Base-by-base conservation (phyloP, 768 basidiomycete species). In the Leucosporidium creatinivorum region DNA sequence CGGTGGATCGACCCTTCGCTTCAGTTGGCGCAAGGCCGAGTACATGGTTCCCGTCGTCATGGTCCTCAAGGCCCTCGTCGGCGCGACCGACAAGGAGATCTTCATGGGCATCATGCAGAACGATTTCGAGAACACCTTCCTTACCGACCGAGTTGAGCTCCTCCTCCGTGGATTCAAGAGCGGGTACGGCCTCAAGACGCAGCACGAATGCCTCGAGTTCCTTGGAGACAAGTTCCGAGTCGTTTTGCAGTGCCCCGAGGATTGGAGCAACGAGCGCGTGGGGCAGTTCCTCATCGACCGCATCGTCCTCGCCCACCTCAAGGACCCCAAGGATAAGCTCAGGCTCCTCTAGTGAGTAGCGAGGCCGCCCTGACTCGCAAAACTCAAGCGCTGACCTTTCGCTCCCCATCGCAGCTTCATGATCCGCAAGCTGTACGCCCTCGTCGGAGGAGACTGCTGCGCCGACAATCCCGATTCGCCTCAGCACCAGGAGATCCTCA, bases 391-490 rank as follows among this genome's bases (percentile, higher is more conserved):
- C 31, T 44, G 51, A 51, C 39, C 39, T 44, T 44, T 44, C 39
- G 52, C 48, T 33, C 33, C 30, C 62, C 66, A 50, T 58, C 25
- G 26, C 74, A 97, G 93, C 48, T 97, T 93, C 81, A 98, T 98
- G 96, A 82, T 98, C 36, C 88, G 93, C 69, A 99, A 98, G 79
- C 82, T 99, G 18, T 98, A 91, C 74, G 84, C 91, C 1, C 81
- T 92, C 23, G 93, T 98, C 10, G 93, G 93, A 7, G 87, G 88
- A 52, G 85, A 87, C 52, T 96, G 91, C 73, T 89, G 89, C 73
- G 83, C 89, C 60, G 96, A 99, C 80, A 98, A 98, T 77, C 93
- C 96, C 7, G 96, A 99, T 83, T 98, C 93, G 1, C 93, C 96
- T 67, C 94, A 98, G 77, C 91, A 98, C 76, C 96, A 99, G 77